These are phyloP conservation scores for Trifolium dubium DNA, from an alignment of 306 rosid species.

Conservation along the genomic window DNA sequence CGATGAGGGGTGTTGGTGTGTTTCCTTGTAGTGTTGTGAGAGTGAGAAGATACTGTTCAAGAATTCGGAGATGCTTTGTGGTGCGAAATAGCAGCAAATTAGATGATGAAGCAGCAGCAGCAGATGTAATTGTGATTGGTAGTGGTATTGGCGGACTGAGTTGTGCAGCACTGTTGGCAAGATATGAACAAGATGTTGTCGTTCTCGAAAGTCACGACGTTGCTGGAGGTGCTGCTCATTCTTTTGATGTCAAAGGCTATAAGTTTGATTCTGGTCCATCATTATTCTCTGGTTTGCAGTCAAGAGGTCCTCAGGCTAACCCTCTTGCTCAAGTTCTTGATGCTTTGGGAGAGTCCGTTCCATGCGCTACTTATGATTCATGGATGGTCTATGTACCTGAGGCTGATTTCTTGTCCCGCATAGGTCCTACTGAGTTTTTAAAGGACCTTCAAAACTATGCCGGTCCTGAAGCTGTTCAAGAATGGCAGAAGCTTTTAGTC, in stretches of 20 bases:
- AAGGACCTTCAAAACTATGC: conserved; percentile 89
- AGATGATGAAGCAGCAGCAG: conserved; percentile 45
- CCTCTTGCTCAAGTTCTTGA: conserved; percentile 93
- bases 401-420: conserved; percentile 87
- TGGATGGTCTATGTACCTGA: conserved; percentile 96
- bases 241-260: conserved; percentile 73
- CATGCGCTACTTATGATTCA: conserved; percentile 84
- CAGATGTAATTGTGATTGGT: conserved; percentile 83
- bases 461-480: conserved; percentile 72
- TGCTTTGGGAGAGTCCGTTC: conserved; percentile 82
- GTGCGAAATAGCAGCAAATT: conserved; percentile 13
- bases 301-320: conserved; percentile 92
- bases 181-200: conserved; percentile 78
- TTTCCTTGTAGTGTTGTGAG: conserved; percentile 18
- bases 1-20: conserved; percentile 45
- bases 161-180: conserved; percentile 79
- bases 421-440: conserved; percentile 89
- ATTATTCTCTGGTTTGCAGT: conserved; percentile 84
- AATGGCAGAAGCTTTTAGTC: conserved; percentile 88
- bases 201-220: conserved; percentile 83
- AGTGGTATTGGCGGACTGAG: conserved; percentile 90
- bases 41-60: neutral
- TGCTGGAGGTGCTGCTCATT: conserved; percentile 94
- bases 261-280: conserved; percentile 94
- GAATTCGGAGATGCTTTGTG: neutral